A percentile compares a stretch with the other conserved stretches of the same genome.
Conservation (phyloP, 805 yeast genomes). For the Candida anglica region DNA sequence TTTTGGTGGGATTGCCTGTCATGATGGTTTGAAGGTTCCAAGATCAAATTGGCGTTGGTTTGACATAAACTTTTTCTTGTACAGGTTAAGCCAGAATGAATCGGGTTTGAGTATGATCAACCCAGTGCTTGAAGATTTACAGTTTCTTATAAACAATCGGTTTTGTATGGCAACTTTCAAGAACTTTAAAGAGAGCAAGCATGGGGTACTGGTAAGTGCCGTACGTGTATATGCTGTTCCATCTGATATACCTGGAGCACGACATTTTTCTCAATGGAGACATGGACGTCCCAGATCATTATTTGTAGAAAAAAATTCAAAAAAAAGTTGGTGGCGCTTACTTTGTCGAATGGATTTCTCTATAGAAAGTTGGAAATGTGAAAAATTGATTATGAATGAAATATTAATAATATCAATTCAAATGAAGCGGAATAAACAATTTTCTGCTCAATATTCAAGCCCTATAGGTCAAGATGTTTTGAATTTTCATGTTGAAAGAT, state of each 20-base stretch:
- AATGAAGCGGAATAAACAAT: constrained; percentile 3
- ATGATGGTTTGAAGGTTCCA: background rate
- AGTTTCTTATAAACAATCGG: constrained; percentile 39
- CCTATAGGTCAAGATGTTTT: constrained; percentile 2
- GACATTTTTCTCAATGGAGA: constrained; percentile 34
- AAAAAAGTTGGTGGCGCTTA: constrained; percentile 29
- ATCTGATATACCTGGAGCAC: constrained; percentile 33
- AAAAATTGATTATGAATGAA: background rate
- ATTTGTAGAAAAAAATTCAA: constrained; percentile 19
- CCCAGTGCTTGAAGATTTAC: constrained; percentile 31
- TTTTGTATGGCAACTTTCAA: constrained; percentile 44
- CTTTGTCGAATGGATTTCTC: constrained; percentile 42
- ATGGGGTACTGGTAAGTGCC: constrained; percentile 11
- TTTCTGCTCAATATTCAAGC: background rate
- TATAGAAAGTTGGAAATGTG: constrained; percentile 30
- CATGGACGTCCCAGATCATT: constrained; percentile 25
- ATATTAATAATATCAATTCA: constrained; percentile 8
- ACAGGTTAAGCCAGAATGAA: constrained; percentile 7
- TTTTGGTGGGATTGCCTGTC: constrained; percentile 18
- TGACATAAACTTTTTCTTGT: constrained; percentile 38
- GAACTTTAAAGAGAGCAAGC: constrained; percentile 6
- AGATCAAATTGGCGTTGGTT: constrained; percentile 63
- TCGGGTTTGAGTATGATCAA: constrained; percentile 9
- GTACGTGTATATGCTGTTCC: constrained; percentile 50
- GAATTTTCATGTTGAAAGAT: constrained; percentile 29